Base-by-base conservation (phyloP, 805 yeast genomes). In the Cyberlindnera bimundalis region DNA sequence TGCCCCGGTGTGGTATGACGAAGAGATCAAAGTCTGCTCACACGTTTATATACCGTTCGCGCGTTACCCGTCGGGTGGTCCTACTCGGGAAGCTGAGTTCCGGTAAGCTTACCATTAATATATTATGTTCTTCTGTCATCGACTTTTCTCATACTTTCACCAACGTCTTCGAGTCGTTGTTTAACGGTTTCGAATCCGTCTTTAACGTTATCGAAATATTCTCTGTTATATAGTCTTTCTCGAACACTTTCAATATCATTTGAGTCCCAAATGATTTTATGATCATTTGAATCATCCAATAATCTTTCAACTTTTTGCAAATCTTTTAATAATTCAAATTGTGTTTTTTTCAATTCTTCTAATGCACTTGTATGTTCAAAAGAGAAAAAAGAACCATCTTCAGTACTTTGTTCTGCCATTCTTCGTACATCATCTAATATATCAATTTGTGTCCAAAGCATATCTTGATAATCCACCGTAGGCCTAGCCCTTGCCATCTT, bases 391-490 rank as follows among this genome's bases (percentile, higher is more conserved):
- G 36, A 28, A n/a, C 46, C 48, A 23, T 41, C 35, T 16, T 35
- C 31, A 2, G 40, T 19, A 35, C 47, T 45, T 40, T 50, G 42
- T 36, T 52, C 52, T 16, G 51, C 51, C 54, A 53, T 52, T 31
- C 68, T 69, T 42, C 75, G 74, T 7, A 88, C 93, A 48, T 86
- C 95, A 48, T 87, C 90, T 47, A 91, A 68, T 0, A 85, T 82
- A 53, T 85, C 96, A 36, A 89, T 80, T 51, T 87, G 95, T 6
- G 91, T 81, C 95, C 96, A 90, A 33, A 86, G 68, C 53, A 74
- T 73, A 61, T 86, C 96, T 62, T 81, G 89, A 45, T 76, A 67
- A 39, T 84, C 80, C 16, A 77, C 80, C 35, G 70, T 67, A 7
- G 88, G 86, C 37, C 67, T 63, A 1, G 79, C 74, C 4, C 76